Evolutionary conservation across 78 protist genomes (phyloP).

Genomic region (Trichosphaerium sp.): DNA sequence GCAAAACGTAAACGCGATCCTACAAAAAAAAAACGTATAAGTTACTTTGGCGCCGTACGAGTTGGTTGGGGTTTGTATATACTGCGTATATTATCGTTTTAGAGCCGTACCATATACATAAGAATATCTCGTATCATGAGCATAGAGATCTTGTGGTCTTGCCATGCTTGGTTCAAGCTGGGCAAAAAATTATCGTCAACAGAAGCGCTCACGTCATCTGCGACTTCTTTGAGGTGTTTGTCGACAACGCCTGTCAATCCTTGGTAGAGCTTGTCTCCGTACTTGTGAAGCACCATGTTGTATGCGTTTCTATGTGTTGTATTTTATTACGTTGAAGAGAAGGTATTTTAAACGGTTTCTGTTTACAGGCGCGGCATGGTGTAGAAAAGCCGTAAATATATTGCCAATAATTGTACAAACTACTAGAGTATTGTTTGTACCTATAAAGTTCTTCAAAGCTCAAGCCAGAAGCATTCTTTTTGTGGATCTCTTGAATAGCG

Average conservation of each 20-base stretch:
- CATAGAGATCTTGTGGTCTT: constrained; percentile 60
- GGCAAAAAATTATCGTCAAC: constrained; percentile 45
- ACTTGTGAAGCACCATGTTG: constrained; percentile 77
- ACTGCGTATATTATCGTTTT: too few species aligned
- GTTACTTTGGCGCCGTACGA: too few species aligned
- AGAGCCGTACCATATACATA: constrained; percentile 74
- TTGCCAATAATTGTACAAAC: too few species aligned
- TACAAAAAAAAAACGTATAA: too few species aligned
- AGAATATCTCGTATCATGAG: constrained; percentile 82
- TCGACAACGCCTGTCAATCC: constrained; percentile 43
- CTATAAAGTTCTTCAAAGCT: constrained; percentile 78
- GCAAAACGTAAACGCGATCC: constrained; percentile 62
- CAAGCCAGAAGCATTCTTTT: constrained; percentile 67
- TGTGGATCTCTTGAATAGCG: constrained; percentile 63
- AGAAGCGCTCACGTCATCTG: constrained; percentile 6
- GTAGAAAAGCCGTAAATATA: not conserved
- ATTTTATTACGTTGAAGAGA: too few species aligned
- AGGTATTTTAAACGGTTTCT: not conserved
- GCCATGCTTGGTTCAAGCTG: constrained; percentile 49
- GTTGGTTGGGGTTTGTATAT: too few species aligned
- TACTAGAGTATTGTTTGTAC: too few species aligned
- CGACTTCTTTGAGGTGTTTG: constrained; percentile 35
- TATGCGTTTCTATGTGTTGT: constrained; percentile 77
- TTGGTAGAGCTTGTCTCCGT: constrained; percentile 67
- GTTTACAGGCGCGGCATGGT: not conserved